These are phyloP conservation scores for Conoideocrella luteorostrata DNA, from an alignment of 2,329 filamentous ascomycete genomes.

Conservation along the genomic window DNA sequence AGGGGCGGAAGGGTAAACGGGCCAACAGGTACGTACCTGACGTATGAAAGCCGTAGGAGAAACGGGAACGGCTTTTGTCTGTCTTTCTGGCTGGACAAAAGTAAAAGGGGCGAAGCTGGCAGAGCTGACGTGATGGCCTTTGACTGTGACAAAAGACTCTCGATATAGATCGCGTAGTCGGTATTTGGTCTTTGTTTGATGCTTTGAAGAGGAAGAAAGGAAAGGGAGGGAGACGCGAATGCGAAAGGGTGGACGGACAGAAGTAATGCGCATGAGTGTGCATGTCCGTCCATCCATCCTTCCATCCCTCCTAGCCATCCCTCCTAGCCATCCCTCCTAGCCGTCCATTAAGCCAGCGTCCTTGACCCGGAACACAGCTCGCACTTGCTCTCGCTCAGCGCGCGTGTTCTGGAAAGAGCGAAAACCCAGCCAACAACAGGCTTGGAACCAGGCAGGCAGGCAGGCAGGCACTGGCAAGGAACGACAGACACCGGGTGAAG, in stretches of 20 bases:
- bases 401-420: no score
- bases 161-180: constrained; percentile 44
- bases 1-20: neutral
- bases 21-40: constrained; percentile 25
- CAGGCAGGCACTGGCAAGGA: no score
- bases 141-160: constrained; percentile 57
- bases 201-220: constrained; percentile 34
- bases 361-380: no score
- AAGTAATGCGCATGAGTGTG: constrained; percentile 15
- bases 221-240: constrained; percentile 27
- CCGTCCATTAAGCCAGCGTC: no score
- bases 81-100: constrained; percentile 17
- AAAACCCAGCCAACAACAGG: no score
- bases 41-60: constrained; percentile 22
- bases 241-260: constrained; percentile 22
- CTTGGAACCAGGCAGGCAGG: no score
- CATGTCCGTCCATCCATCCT: neutral
- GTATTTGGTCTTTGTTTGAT: constrained; percentile 44
- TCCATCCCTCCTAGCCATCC: neutral
- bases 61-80: constrained; percentile 18
- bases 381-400: no score
- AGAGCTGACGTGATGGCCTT: constrained; percentile 50
- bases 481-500: no score
- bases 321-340: no score
- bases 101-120: constrained; percentile 23